Conservation (phyloP, 2,329 filamentous ascomycete genomes). For the Claviceps sp. region DNA sequence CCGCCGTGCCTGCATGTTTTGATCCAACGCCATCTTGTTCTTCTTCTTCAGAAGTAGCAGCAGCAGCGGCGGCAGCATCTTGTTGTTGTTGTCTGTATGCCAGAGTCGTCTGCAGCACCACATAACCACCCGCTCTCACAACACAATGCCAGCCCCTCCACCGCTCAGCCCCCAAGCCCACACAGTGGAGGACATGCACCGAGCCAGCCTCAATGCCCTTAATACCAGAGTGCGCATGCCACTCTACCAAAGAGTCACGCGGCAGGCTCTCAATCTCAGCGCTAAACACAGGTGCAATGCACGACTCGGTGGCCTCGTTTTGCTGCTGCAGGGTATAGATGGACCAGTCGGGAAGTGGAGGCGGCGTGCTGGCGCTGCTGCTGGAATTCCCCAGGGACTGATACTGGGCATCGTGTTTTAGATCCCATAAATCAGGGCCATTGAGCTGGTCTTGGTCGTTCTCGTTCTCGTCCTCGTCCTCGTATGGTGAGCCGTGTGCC, state of each 20-base stretch:
- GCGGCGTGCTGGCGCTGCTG: constrained; percentile 12
- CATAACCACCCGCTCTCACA: constrained; percentile 10
- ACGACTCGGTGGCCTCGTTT: constrained; percentile 19
- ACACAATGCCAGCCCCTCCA: constrained; percentile 20
- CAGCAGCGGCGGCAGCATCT: not conserved
- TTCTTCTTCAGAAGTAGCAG: not conserved
- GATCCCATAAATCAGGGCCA: constrained; percentile 55
- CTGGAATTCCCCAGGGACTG: constrained; percentile 24
- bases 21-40: not conserved
- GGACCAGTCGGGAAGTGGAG: constrained; percentile 41
- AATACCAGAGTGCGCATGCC: constrained; percentile 59
- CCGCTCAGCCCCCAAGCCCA: constrained; percentile 5
- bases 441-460: constrained; percentile 27
- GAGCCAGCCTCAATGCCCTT: constrained; percentile 17
- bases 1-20: not conserved
- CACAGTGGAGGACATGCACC: constrained; percentile 12
- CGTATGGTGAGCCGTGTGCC: constrained; percentile 23
- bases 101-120: constrained; percentile 19
- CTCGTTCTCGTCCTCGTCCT: constrained; percentile 29
- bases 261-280: constrained; percentile 69
- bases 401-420: constrained; percentile 41
- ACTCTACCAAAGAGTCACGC: constrained; percentile 63
- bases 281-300: constrained; percentile 55
- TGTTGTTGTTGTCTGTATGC: constrained; percentile 6
- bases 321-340: constrained; percentile 25